phyloP scores from a whole-genome alignment of 371 early-diverging fungal genomes.

The Lichtheimia ramosa region DNA sequence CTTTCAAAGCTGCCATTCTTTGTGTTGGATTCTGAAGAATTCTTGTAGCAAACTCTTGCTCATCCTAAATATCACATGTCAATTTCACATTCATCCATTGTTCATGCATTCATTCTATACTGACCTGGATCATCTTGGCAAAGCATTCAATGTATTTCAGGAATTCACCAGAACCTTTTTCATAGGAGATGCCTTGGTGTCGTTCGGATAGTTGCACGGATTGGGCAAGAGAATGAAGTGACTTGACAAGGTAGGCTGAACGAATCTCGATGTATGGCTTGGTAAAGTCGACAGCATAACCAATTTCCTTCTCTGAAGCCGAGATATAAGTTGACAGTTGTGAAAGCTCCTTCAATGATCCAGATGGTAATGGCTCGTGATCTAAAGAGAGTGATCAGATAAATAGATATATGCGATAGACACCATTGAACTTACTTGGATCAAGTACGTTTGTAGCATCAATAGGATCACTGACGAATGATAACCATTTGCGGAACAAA shows the following conservation, averaged over 20 bases:
- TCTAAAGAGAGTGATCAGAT: slow-evolving; percentile 10
- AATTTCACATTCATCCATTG: background rate
- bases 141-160: slow-evolving; percentile 62
- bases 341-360: slow-evolving; percentile 49
- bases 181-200: slow-evolving; percentile 63
- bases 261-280: slow-evolving; percentile 78
- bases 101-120: background rate
- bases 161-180: slow-evolving; percentile 66
- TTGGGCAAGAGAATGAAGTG: slow-evolving; percentile 58
- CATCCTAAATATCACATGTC: slow-evolving; percentile 41
- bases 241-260: slow-evolving; percentile 65
- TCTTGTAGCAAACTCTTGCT: slow-evolving; percentile 62
- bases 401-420: background rate
- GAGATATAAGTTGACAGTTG: slow-evolving; percentile 66
- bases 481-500: slow-evolving; percentile 55
- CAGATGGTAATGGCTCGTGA: slow-evolving; percentile 11
- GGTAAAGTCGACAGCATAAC: slow-evolving; percentile 66
- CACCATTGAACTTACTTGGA: slow-evolving; percentile 24
- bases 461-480: slow-evolving; percentile 47
- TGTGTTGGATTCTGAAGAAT: slow-evolving; percentile 64
- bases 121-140: slow-evolving; percentile 60
- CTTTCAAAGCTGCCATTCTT: slow-evolving; percentile 53
- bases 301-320: slow-evolving; percentile 58
- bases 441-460: slow-evolving; percentile 43
- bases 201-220: slow-evolving; percentile 46